phyloP scores from a whole-genome alignment of 441 rosid species.

The Iberis amara region DNA sequence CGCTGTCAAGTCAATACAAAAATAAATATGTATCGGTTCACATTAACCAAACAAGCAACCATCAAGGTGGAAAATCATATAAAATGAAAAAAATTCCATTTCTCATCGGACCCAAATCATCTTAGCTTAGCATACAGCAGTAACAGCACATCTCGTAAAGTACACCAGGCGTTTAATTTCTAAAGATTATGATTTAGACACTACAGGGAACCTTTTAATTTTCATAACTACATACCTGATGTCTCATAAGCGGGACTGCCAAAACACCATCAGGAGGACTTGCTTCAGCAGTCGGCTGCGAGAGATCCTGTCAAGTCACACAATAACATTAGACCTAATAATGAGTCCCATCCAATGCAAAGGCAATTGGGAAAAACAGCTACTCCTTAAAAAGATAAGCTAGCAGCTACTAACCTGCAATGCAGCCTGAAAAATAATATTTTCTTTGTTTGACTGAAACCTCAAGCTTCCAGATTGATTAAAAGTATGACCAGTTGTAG shows the following conservation, averaged over 20 bases:
- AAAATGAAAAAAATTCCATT: background rate
- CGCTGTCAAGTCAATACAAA: constrained; percentile 39
- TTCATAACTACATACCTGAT: constrained; percentile 57
- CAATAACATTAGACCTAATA: constrained; percentile 19
- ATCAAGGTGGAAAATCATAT: constrained; percentile 6
- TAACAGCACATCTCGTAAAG: background rate
- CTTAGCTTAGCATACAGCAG: constrained; percentile 1
- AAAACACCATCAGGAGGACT: constrained; percentile 71
- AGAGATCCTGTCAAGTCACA: constrained; percentile 59
- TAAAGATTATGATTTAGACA: background rate
- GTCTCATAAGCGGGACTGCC: constrained; percentile 82
- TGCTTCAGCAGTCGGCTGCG: constrained; percentile 76
- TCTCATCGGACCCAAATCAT: constrained; percentile 4
- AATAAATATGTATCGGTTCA: background rate
- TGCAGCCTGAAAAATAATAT: constrained; percentile 52
- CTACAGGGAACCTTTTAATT: constrained; percentile 10
- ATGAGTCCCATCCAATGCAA: constrained; percentile 5
- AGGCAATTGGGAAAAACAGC: background rate
- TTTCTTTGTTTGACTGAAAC: constrained; percentile 48
- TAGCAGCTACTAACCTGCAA: constrained; percentile 45
- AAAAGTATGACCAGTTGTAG: constrained; percentile 28
- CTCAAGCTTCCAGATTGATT: constrained; percentile 38
- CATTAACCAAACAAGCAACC: constrained; percentile 13
- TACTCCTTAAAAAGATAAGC: constrained; percentile 20
- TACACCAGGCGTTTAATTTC: constrained; percentile 1